Evolutionary conservation across 2,329 filamentous ascomycete species (phyloP), one percentile per base, ranked within the genome.

Genomic region (Aureobasidium sp.): DNA sequence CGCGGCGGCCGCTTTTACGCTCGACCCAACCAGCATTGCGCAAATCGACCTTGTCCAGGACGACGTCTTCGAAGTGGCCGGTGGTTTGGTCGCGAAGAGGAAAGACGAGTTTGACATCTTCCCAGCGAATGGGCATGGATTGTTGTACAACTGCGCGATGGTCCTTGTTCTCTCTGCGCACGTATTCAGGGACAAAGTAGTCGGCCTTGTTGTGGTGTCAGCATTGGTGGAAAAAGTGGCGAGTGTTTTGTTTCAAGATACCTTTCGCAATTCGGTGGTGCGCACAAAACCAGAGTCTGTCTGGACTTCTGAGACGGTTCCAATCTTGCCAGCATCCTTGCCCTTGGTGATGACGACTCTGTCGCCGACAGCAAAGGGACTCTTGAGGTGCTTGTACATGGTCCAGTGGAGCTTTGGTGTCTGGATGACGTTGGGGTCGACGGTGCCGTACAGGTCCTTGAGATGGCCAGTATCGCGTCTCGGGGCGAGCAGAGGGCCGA

Each of bases 301-400:
- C 14, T 73, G 76, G 49, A 95, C 77, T 1, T 77, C 73, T 63
- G 72, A 74, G 48, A 97, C 83, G n/a, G 78, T 77, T 56, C 90
- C 89, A 74, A 99, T 94, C 77, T 87, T 90, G 69, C 91, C 91
- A 77, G 86, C 88, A 70, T 94, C 89, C 39, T 81, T 82, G 9
- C 93, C 92, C 64, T 87, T 84, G 60, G 91, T 76, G 63, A 97
- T 77, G 59, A 93, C 89, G 35, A 97, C 91, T 63, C 94, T 83
- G 75, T 97, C 94, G 7, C 86, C 85, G 67, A 74, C 72, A 66
- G 72, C 69, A 31, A 80, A 72, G 17, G 37, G 37, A 27, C 37
- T 42, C 31, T 45, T 48, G 48, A 52, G 17, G 40, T 60, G 22
- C 33, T 59, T 64, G 65, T 61, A 75, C 70, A 22, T 76, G 73